Percentiles rank a stretch among this genome's conserved stretches.
Conservation (phyloP, 306 rosid species). For the Rubus parviflorus region DNA sequence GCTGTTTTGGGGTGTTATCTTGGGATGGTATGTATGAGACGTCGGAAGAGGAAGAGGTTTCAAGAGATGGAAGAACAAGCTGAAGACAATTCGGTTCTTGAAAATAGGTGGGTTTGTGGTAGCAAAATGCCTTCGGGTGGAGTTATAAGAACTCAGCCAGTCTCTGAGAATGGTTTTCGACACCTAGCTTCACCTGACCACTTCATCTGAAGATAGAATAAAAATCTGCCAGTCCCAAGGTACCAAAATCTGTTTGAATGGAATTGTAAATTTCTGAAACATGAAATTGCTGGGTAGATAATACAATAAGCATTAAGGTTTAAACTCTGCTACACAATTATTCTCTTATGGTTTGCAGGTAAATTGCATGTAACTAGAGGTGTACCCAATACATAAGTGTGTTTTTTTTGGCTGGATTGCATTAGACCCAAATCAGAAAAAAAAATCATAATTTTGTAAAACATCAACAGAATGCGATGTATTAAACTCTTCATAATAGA, state of each 20-base stretch:
- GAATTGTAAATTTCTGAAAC: constrained; percentile 6
- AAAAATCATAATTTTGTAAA: not conserved
- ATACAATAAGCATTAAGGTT: not conserved
- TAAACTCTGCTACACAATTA: not conserved
- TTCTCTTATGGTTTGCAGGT: not conserved
- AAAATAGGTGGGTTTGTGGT: constrained; percentile 64
- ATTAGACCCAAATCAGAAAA: not conserved
- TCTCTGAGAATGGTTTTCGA: constrained; percentile 44
- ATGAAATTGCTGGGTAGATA: not conserved
- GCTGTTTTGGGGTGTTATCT: constrained; percentile 40
- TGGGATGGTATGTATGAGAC: constrained; percentile 42
- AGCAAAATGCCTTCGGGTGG: constrained; percentile 81
- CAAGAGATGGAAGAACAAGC: constrained; percentile 68
- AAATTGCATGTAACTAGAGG: not conserved
- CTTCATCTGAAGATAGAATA: not conserved
- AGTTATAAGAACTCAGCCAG: constrained; percentile 75
- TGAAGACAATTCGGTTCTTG: constrained; percentile 64
- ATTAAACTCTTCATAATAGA: no score
- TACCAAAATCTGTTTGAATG: constrained; percentile 8
- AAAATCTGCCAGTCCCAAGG: not conserved
- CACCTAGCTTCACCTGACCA: constrained; percentile 4
- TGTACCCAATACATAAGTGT: not conserved
- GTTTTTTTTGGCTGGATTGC: not conserved
- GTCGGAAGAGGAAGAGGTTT: constrained; percentile 56
- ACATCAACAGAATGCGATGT: no score